Conservation (phyloP, 345 rosid species). For the Hibiscus trionum region DNA sequence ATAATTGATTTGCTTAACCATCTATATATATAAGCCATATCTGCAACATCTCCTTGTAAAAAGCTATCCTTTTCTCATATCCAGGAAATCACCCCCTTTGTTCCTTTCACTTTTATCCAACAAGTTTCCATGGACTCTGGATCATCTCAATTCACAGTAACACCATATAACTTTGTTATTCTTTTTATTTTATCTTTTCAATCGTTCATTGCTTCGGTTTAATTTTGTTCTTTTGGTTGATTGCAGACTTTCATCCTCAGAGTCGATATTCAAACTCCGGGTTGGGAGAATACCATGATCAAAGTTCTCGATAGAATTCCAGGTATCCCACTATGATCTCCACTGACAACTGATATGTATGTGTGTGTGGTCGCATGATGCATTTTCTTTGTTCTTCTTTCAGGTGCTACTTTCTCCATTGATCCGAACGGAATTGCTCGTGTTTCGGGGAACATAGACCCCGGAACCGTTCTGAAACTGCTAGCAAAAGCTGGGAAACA, state of each 20-base stretch:
- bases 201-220: background rate
- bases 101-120: background rate
- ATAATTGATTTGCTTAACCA: background rate
- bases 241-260: background rate
- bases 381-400: background rate
- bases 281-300: background rate
- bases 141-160: background rate
- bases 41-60: background rate
- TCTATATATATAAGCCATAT: background rate
- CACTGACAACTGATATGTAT: background rate
- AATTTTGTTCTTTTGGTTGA: background rate
- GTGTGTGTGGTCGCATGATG: background rate
- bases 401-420: slow-evolving; percentile 9
- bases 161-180: too few relatives aligned
- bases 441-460: background rate
- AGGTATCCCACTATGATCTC: background rate
- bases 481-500: slow-evolving; percentile 6
- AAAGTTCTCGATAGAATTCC: slow-evolving; percentile 1
- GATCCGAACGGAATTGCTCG: background rate
- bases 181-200: too few relatives aligned
- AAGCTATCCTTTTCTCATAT: background rate
- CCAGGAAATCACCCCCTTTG: background rate
- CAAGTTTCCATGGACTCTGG: background rate
- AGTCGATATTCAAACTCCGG: background rate
- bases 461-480: background rate